These are phyloP conservation scores for Tylopilus felleus DNA, from an alignment of 768 basidiomycete genomes.

Conservation along the genomic window DNA sequence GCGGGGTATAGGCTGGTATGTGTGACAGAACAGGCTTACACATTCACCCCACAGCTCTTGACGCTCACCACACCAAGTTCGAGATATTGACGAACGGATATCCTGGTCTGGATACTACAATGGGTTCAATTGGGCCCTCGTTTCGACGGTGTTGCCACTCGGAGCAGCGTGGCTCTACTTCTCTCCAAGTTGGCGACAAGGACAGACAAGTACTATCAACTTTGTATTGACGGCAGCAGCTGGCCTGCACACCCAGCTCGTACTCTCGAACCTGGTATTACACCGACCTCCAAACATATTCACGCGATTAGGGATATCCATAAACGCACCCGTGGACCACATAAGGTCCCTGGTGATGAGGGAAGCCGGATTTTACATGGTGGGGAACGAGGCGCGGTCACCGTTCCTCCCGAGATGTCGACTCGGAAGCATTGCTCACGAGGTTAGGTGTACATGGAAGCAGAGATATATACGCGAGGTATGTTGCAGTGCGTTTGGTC, in stretches of 20 bases:
- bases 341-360: conserved; percentile 47
- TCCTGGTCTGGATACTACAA: background rate
- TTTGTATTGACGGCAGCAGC: conserved; percentile 10
- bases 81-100: background rate
- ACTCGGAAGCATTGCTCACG: conserved; percentile 51
- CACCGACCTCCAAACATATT: conserved; percentile 63
- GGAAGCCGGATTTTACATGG: conserved; percentile 37
- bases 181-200: conserved; percentile 6
- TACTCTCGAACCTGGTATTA: conserved; percentile 13
- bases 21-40: too few species aligned
- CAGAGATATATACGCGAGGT: conserved; percentile 61
- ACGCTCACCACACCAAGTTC: too few species aligned
- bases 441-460: conserved; percentile 55
- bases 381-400: conserved; percentile 11
- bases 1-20: too few species aligned
- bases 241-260: conserved; percentile 15
- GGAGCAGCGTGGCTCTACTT: conserved; percentile 18
- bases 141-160: conserved; percentile 19
- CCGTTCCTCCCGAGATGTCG: conserved; percentile 35
- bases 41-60: too few species aligned
- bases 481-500: conserved; percentile 18
- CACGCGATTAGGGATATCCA: conserved; percentile 47
- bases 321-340: conserved; percentile 51
- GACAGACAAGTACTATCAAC: background rate
- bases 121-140: conserved; percentile 2